A percentile compares a stretch with the other conserved stretches of the same genome.
These are phyloP conservation scores for Arthrobotrys iridis DNA, from an alignment of 2,329 filamentous ascomycete species.

Conservation along the genomic window DNA sequence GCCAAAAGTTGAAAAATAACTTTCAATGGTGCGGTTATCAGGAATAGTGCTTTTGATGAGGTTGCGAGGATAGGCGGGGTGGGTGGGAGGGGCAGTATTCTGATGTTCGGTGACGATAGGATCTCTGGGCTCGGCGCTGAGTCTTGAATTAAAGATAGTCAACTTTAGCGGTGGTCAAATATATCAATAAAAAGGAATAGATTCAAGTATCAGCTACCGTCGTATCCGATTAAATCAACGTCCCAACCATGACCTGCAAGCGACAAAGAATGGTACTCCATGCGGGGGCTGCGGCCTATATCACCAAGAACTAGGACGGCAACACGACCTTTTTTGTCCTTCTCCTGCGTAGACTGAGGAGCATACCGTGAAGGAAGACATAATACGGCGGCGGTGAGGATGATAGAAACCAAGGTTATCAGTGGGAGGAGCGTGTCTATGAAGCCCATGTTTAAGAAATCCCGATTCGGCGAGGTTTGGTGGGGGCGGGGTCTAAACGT, in stretches of 20 bases:
- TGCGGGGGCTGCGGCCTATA: conserved; percentile 92
- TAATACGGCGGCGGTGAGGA: conserved; percentile 22
- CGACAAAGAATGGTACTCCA: conserved; percentile 98
- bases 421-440: conserved; percentile 42
- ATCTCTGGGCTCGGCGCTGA: conserved; percentile 84
- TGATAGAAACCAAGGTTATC: conserved; percentile 29
- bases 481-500: conserved; percentile 4
- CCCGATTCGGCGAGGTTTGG: not conserved
- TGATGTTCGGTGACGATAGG: conserved; percentile 73
- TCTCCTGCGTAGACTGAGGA: conserved; percentile 5
- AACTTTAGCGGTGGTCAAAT: not conserved
- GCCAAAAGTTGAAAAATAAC: conserved; percentile 82
- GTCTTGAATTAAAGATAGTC: conserved; percentile 66
- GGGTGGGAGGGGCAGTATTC: conserved; percentile 74
- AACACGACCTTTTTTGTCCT: conserved; percentile 50
- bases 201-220: conserved; percentile 68
- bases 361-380: conserved; percentile 44
- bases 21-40: conserved; percentile 81
- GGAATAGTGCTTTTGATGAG: conserved; percentile 77
- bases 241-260: conserved; percentile 81
- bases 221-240: conserved; percentile 88
- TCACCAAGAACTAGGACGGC: conserved; percentile 88
- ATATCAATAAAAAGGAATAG: not conserved
- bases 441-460: conserved; percentile 36
- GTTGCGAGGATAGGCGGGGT: conserved; percentile 74